Conservation (phyloP, 768 basidiomycete species). For the Chalciporus pseudorubinellus region DNA sequence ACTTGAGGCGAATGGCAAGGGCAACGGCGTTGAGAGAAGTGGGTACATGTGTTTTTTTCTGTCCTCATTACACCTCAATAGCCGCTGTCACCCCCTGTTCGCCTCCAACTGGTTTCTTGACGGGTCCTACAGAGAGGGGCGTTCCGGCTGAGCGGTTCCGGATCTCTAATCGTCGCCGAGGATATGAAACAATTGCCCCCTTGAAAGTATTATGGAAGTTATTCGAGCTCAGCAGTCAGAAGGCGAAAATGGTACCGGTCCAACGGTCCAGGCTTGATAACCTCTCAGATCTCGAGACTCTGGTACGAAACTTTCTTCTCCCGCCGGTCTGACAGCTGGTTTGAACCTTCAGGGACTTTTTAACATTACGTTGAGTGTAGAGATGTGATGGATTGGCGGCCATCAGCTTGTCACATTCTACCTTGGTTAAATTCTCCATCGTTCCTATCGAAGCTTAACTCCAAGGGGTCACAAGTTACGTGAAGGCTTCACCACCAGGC, state of each 20-base stretch:
- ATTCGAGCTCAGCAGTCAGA: slow-evolving; percentile 3
- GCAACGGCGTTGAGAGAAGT: neutral
- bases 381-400: slow-evolving; percentile 18
- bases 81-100: neutral
- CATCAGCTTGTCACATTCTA: slow-evolving; percentile 22
- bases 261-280: neutral
- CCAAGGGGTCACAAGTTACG: slow-evolving; percentile 20
- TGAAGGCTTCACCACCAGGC: slow-evolving; percentile 13
- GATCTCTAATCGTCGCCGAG: neutral
- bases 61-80: neutral
- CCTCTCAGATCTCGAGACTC: slow-evolving; percentile 20
- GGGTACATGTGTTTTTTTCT: neutral
- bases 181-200: slow-evolving; percentile 18
- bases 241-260: slow-evolving; percentile 17
- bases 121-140: neutral
- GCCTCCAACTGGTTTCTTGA: neutral
- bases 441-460: slow-evolving; percentile 14
- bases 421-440: slow-evolving; percentile 19
- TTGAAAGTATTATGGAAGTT: slow-evolving; percentile 28
- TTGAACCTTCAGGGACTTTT: slow-evolving; percentile 23
- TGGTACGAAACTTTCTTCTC: slow-evolving; percentile 23
- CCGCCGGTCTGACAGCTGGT: slow-evolving; percentile 21
- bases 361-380: slow-evolving; percentile 18
- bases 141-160: neutral
- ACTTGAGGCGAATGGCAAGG: neutral